Percentiles rank a stretch among this genome's conserved stretches.
Evolutionary conservation across 352 stramenopile genomes (phyloP).

Genomic region (Ophiocytium majus): DNA sequence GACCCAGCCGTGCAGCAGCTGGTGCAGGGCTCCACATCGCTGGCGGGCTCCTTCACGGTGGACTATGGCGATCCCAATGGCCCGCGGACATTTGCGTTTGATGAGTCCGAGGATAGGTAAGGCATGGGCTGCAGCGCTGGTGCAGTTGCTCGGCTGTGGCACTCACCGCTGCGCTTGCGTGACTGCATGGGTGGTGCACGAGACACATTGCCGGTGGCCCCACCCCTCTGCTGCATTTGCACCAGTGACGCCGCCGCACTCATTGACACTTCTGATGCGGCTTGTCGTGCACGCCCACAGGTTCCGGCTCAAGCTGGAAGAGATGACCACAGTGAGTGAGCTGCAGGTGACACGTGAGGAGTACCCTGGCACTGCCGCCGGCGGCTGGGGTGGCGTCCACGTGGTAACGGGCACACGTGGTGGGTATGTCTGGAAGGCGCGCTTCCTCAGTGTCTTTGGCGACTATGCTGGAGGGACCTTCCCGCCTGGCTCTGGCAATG

Average conservation of each 20-base stretch:
- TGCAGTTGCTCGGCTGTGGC: too few relatives aligned
- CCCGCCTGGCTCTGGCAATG: constrained; percentile 67
- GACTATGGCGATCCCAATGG: constrained; percentile 79
- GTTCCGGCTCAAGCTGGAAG: constrained; percentile 84
- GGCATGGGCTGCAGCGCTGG: too few relatives aligned
- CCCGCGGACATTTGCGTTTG: constrained; percentile 51
- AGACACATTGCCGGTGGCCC: too few relatives aligned
- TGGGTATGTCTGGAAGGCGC: constrained; percentile 68
- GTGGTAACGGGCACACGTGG: constrained; percentile 69
- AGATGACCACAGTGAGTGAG: constrained; percentile 85
- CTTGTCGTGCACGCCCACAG: constrained; percentile 66
- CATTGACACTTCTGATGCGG: too few relatives aligned
- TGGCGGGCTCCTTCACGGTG: constrained; percentile 82
- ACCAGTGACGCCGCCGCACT: too few relatives aligned
- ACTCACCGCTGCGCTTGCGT: too few relatives aligned
- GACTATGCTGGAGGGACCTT: constrained; percentile 67
- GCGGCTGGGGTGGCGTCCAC: constrained; percentile 83
- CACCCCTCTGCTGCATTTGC: too few relatives aligned
- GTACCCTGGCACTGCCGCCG: constrained; percentile 75
- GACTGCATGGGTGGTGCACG: too few relatives aligned
- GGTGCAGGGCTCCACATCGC: constrained; percentile 72
- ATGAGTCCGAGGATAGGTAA: constrained; percentile 60
- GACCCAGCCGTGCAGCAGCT: constrained; percentile 76
- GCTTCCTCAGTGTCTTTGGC: constrained; percentile 70
- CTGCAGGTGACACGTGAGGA: constrained; percentile 80